These are phyloP conservation scores for Mucor irregularis DNA, from an alignment of 371 early-diverging fungal species.

Conservation along the genomic window DNA sequence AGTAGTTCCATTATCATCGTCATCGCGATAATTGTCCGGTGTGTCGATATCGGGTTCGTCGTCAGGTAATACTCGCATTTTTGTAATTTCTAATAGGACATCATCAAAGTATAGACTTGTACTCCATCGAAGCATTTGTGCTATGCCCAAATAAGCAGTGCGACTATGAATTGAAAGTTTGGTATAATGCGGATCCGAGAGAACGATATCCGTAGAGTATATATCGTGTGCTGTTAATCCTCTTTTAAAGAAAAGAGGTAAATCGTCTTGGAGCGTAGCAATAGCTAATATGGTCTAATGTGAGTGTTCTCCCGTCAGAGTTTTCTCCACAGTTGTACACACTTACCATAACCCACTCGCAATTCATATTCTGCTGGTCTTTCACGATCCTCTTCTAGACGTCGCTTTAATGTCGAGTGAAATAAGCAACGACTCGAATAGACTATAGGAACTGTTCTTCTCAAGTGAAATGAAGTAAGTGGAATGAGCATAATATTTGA, in stretches of 20 bases:
- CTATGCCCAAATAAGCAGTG: conserved; percentile 49
- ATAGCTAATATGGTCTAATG: too few species aligned
- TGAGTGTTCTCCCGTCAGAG: too few species aligned
- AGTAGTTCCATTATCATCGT: background rate
- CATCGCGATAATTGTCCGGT: conserved; percentile 3
- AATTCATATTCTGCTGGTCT: conserved; percentile 43
- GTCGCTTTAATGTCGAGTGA: background rate
- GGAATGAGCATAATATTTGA: too few species aligned
- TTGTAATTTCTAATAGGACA: conserved; percentile 35
- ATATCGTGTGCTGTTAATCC: conserved; percentile 46
- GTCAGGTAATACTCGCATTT: conserved; percentile 40
- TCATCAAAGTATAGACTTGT: conserved; percentile 50
- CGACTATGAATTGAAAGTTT: conserved; percentile 48
- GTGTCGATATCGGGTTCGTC: conserved; percentile 3
- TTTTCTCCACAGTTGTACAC: too few species aligned
- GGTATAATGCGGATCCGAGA: conserved; percentile 61
- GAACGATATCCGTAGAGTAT: conserved; percentile 43
- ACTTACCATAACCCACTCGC: conserved; percentile 36
- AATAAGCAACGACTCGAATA: background rate
- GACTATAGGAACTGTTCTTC: background rate
- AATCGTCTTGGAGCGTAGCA: conserved; percentile 44
- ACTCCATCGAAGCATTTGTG: conserved; percentile 55
- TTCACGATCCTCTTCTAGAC: background rate
- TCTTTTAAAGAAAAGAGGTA: conserved; percentile 46
- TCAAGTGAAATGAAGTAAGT: too few species aligned